Conservation (phyloP, 129 eudicot genomes). For the sunflower (Helianthus annuus) region DNA sequence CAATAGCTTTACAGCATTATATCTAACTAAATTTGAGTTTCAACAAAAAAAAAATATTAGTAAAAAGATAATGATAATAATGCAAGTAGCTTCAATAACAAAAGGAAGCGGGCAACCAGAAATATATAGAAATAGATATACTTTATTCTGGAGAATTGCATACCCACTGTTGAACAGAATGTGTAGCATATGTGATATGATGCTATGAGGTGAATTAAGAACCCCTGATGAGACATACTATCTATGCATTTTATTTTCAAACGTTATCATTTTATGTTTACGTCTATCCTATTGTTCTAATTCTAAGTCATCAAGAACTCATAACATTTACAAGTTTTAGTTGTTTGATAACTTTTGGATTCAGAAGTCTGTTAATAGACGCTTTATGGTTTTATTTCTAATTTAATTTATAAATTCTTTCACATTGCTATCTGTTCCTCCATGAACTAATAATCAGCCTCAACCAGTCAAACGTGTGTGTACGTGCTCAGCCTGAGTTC, state of each 20-base stretch:
- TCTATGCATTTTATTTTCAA: background rate
- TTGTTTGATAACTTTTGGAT: too few relatives aligned
- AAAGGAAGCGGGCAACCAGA: background rate
- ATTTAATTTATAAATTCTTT: background rate
- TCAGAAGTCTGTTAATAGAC: too few relatives aligned
- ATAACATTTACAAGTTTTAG: too few relatives aligned
- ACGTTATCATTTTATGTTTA: background rate
- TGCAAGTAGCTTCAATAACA: background rate
- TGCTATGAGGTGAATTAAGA: too few relatives aligned
- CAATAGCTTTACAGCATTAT: background rate
- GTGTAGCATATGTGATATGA: background rate
- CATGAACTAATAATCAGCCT: too few relatives aligned
- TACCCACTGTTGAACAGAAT: background rate
- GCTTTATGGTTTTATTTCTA: background rate
- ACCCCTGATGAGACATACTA: too few relatives aligned
- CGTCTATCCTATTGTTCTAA: background rate
- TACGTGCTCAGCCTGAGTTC: background rate
- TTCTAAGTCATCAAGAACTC: too few relatives aligned
- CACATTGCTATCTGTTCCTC: background rate
- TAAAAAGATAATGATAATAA: background rate
- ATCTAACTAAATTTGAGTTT: background rate
- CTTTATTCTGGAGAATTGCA: too few relatives aligned
- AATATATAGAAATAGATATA: background rate
- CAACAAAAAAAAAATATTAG: too few relatives aligned
- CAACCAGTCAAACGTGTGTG: too few relatives aligned